phyloP scores from a whole-genome alignment of 192 early-diverging fungal species.

The Coemansia pectinata region DNA sequence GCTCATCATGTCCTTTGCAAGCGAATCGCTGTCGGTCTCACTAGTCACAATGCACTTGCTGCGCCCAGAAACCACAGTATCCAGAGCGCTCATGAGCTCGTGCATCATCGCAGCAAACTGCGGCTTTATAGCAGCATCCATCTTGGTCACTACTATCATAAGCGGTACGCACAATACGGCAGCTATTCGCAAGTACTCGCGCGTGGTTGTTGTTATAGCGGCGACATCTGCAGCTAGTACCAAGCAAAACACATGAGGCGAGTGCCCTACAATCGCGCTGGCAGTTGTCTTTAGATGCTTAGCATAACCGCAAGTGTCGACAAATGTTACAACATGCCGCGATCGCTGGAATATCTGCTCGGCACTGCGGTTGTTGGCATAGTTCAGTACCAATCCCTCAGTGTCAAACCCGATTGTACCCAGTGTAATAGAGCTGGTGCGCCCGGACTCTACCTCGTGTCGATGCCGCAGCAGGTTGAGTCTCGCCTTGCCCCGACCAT shows the following conservation, averaged over 20 bases:
- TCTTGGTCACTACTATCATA: slow-evolving; percentile 85
- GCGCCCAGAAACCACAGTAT: slow-evolving; percentile 33
- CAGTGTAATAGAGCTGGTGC: slow-evolving; percentile 85
- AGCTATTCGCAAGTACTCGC: slow-evolving; percentile 79
- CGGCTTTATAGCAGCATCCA: slow-evolving; percentile 65
- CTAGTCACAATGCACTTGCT: slow-evolving; percentile 39
- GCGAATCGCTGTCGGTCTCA: slow-evolving; percentile 14
- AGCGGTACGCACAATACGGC: slow-evolving; percentile 80
- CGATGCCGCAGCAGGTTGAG: slow-evolving; percentile 85
- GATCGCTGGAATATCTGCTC: slow-evolving; percentile 79
- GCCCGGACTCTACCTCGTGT: slow-evolving; percentile 89
- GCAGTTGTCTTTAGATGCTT: slow-evolving; percentile 91
- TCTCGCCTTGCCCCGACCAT: slow-evolving; percentile 81
- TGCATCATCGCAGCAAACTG: slow-evolving; percentile 58
- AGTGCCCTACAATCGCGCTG: slow-evolving; percentile 83
- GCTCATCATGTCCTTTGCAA: slow-evolving; percentile 45
- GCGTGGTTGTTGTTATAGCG: slow-evolving; percentile 64
- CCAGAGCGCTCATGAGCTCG: slow-evolving; percentile 49
- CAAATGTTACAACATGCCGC: slow-evolving; percentile 78
- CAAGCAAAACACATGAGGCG: slow-evolving; percentile 87
- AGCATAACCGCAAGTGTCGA: slow-evolving; percentile 88
- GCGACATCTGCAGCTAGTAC: slow-evolving; percentile 72
- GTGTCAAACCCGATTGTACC: slow-evolving; percentile 85
- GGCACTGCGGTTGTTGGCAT: slow-evolving; percentile 69
- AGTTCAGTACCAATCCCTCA: slow-evolving; percentile 72